A percentile compares a stretch with the other conserved stretches of the same genome.
These are phyloP conservation scores for Tuber microsphaerosporum DNA, from an alignment of 495 filamentous ascomycete genomes.

Conservation along the genomic window DNA sequence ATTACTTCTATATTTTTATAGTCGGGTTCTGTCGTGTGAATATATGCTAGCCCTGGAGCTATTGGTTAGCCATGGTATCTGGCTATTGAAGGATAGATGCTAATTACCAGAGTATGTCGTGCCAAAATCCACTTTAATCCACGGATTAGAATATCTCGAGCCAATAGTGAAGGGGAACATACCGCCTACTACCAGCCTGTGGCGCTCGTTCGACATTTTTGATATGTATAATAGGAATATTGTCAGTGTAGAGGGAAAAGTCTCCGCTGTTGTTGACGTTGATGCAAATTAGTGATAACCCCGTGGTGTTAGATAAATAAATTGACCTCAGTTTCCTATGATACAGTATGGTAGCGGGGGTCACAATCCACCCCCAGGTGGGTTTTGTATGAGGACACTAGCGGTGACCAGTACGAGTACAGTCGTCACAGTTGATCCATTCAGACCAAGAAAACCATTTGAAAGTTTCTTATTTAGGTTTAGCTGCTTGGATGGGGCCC, in stretches of 20 bases:
- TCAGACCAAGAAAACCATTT: too few species aligned
- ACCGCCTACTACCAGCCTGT: slow-evolving; percentile 22
- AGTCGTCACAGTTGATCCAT: too few species aligned
- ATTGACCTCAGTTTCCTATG: not conserved
- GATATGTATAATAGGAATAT: not conserved
- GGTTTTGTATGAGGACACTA: too few species aligned
- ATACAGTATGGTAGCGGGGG: not conserved
- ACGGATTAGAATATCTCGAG: not conserved
- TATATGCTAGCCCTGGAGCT: slow-evolving; percentile 14
- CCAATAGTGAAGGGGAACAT: not conserved
- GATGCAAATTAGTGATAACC: not conserved
- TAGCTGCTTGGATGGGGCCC: too few species aligned
- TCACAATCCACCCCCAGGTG: too few species aligned
- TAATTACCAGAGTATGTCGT: slow-evolving; percentile 28
- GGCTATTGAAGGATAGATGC: not conserved
- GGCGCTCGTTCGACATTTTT: slow-evolving; percentile 9
- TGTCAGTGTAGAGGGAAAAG: not conserved
- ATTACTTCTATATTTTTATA: slow-evolving; percentile 12
- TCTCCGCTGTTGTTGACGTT: not conserved
- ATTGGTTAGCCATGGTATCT: not conserved
- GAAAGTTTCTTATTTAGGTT: too few species aligned
- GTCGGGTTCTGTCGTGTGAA: slow-evolving; percentile 3
- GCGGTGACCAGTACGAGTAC: too few species aligned
- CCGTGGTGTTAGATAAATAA: too few species aligned
- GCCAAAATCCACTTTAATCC: slow-evolving; percentile 21